Percentiles rank a stretch among this genome's conserved stretches.
Evolutionary conservation across 306 rosid species (phyloP).

Genomic region (barrel medic (Medicago truncatula)): MtrunA17r5.0-ANR NC_053043.1:39703001-39703500

Average conservation of each 20-base stretch:
- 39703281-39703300: too few species aligned
- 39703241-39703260: too few species aligned
- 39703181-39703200: not conserved
- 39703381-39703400: constrained; percentile 75
- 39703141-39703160: constrained; percentile 52
- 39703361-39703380: constrained; percentile 67
- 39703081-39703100: constrained; percentile 80
- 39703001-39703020: constrained; percentile 75
- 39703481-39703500: constrained; percentile 69
- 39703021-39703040: constrained; percentile 88
- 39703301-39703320: not conserved
- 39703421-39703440: constrained; percentile 82
- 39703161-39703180: constrained; percentile 10
- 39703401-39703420: constrained; percentile 82
- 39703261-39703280: too few species aligned
- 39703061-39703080: constrained; percentile 99
- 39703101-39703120: constrained; percentile 76
- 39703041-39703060: constrained; percentile 73
- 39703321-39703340: constrained; percentile 9
- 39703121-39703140: not conserved
- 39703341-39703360: constrained; percentile 63
- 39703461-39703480: constrained; percentile 82
- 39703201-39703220: not conserved
- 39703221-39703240: not conserved
- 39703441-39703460: constrained; percentile 89